Conservation (phyloP, 192 early-diverging fungal genomes). For the Umbelopsis sp. region DNA sequence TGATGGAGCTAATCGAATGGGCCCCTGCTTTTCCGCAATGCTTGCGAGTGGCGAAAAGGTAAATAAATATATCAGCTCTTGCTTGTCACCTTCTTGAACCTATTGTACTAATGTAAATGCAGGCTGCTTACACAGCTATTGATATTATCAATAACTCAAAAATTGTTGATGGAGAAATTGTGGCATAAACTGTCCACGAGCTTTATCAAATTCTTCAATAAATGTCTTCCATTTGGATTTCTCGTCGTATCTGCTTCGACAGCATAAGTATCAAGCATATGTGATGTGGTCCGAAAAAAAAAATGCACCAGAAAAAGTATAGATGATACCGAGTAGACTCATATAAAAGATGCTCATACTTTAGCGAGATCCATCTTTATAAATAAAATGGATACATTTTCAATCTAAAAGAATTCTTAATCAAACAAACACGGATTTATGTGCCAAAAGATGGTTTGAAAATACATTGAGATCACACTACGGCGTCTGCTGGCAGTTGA, state of each 20-base stretch:
- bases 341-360: no score
- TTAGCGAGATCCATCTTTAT: no score
- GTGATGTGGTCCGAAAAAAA: no score
- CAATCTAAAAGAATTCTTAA: no score
- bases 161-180: background rate
- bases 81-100: no score
- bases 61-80: no score
- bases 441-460: background rate
- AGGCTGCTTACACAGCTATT: conserved; percentile 3
- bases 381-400: no score
- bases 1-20: conserved; percentile 72
- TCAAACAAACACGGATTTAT: background rate
- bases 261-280: no score
- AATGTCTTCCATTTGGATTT: no score
- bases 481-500: conserved; percentile 2
- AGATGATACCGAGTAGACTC: no score
- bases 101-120: background rate
- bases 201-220: background rate
- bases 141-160: conserved; percentile 14
- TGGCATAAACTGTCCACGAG: background rate
- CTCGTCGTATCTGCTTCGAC: no score
- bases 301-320: no score
- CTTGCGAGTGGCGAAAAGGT: conserved; percentile 68
- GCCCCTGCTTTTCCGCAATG: conserved; percentile 62
- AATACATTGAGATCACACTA: background rate